Percentiles rank a stretch among this genome's conserved stretches.
Conservation (phyloP, 208 protist genomes). For the Endotrypanum monterogeii region DNA sequence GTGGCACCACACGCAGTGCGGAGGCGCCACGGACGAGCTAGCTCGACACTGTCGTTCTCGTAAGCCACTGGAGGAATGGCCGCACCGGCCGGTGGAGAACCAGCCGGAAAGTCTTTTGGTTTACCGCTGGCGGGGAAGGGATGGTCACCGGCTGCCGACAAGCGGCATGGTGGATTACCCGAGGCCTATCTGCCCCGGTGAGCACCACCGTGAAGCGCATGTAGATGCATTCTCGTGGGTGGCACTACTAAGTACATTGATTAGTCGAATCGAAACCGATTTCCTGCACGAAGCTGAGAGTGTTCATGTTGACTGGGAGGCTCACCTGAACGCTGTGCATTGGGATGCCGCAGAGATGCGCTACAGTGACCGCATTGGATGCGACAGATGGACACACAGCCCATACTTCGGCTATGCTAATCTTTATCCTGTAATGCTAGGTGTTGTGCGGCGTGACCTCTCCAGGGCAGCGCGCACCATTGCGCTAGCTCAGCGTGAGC, state of each 20-base stretch:
- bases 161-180: conserved; percentile 90
- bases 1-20: conserved; percentile 81
- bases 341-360: conserved; percentile 62
- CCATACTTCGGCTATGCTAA: conserved; percentile 81
- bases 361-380: conserved; percentile 76
- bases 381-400: conserved; percentile 49
- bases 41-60: conserved; percentile 41
- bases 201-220: conserved; percentile 67
- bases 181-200: conserved; percentile 50
- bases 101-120: conserved; percentile 47
- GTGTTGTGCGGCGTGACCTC: conserved; percentile 44
- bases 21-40: conserved; percentile 25
- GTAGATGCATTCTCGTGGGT: conserved; percentile 86
- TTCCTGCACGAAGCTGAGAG: conserved; percentile 51
- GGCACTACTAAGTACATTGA: conserved; percentile 63
- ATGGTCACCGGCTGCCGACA: conserved; percentile 46
- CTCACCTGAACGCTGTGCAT: conserved; percentile 70
- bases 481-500: conserved; percentile 44
- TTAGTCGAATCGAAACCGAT: conserved; percentile 58
- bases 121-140: conserved; percentile 85
- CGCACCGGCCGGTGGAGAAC: conserved; percentile 25
- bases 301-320: conserved; percentile 68
- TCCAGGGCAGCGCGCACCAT: conserved; percentile 46
- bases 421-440: conserved; percentile 73
- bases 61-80: conserved; percentile 57